These are phyloP conservation scores for Mycena indigotica DNA, from an alignment of 768 basidiomycete genomes.

Conservation along the genomic window DNA sequence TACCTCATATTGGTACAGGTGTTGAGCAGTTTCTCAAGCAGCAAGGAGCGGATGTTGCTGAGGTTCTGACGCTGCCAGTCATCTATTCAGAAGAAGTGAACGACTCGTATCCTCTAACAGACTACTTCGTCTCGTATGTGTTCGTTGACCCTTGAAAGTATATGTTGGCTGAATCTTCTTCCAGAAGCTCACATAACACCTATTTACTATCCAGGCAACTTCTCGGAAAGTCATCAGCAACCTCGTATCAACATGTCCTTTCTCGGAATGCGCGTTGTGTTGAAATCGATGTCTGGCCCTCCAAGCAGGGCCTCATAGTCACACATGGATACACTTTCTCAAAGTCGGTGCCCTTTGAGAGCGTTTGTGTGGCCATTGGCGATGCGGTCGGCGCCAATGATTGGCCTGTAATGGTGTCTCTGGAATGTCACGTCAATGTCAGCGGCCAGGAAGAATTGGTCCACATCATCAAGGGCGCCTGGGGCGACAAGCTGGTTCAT, in stretches of 20 bases:
- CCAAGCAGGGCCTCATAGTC: conserved; percentile 53
- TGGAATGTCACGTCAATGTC: conserved; percentile 63
- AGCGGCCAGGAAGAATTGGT: conserved; percentile 57
- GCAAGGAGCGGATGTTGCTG: conserved; percentile 29
- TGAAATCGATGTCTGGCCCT: conserved; percentile 72
- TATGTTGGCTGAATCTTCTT: not conserved
- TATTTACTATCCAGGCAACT: conserved; percentile 63
- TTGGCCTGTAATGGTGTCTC: conserved; percentile 62
- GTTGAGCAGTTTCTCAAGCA: conserved; percentile 30
- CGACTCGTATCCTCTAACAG: conserved; percentile 49
- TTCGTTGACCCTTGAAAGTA: not conserved
- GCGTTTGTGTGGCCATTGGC: conserved; percentile 56
- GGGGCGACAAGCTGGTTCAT: conserved; percentile 55
- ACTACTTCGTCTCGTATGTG: conserved; percentile 51
- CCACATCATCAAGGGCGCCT: conserved; percentile 48
- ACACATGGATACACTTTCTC: conserved; percentile 65
- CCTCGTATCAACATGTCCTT: conserved; percentile 58
- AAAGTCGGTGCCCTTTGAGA: conserved; percentile 50
- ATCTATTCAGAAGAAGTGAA: conserved; percentile 39
- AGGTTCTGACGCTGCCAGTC: conserved; percentile 39
- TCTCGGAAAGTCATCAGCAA: conserved; percentile 54
- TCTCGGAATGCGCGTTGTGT: conserved; percentile 55
- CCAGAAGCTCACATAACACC: conserved; percentile 67
- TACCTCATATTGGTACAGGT: conserved; percentile 27
- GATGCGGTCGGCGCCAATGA: conserved; percentile 41